phyloP scores from a whole-genome alignment of 1,284 basidiomycete species.

The Tilletia setariae region DNA sequence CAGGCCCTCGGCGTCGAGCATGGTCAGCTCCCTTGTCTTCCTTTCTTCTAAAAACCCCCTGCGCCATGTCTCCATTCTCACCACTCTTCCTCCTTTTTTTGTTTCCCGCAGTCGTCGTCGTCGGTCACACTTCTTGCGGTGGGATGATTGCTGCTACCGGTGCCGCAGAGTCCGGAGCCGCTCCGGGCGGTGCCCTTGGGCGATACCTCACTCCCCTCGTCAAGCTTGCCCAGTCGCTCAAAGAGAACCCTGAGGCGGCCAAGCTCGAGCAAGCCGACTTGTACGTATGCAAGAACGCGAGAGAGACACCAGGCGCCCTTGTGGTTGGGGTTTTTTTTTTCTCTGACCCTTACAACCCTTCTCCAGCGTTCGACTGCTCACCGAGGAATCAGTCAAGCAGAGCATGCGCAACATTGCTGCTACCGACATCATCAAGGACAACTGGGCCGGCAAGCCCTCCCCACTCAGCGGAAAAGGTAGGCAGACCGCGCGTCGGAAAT shows the following conservation, averaged over 20 bases:
- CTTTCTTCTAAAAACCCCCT: neutral
- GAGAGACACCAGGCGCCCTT: neutral
- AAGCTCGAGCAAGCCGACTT: conserved; percentile 16
- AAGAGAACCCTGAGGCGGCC: conserved; percentile 20
- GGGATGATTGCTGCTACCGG: conserved; percentile 55
- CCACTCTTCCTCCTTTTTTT: neutral
- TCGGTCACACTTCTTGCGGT: conserved; percentile 56
- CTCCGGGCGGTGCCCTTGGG: conserved; percentile 25
- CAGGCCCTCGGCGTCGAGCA: conserved; percentile 75
- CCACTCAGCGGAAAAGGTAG: conserved; percentile 35
- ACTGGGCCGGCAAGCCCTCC: conserved; percentile 67
- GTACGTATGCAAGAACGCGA: neutral
- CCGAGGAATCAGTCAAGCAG: conserved; percentile 62
- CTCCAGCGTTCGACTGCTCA: conserved; percentile 22
- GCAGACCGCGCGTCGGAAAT: too few species aligned
- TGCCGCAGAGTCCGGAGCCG: conserved; percentile 15
- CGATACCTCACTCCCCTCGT: conserved; percentile 48
- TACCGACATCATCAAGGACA: conserved; percentile 65
- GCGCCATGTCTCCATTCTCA: neutral
- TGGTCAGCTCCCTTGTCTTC: conserved; percentile 60
- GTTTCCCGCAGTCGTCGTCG: conserved; percentile 63
- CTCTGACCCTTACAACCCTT: too few species aligned
- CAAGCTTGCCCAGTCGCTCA: conserved; percentile 28
- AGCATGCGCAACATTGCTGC: conserved; percentile 72
- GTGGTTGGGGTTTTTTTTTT: neutral